Base-by-base conservation (phyloP, 2,329 filamentous ascomycete species). In the Paecilomyces variotii region DNA sequence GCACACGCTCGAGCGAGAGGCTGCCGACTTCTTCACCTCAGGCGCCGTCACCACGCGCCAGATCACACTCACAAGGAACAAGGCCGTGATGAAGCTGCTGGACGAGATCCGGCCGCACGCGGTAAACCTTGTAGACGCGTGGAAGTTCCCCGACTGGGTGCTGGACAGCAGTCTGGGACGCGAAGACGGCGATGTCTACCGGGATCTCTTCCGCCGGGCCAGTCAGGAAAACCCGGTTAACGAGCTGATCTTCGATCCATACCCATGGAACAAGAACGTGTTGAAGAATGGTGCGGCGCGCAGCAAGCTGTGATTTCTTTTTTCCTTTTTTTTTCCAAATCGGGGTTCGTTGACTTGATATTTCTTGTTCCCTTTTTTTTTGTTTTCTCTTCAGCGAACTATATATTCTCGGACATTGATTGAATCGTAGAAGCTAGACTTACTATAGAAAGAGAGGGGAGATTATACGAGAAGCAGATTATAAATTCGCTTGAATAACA, bases 121-220 rank as follows among this genome's bases (percentile, higher is more conserved):
- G 0, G 80, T 91, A 12, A 74, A 83, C 10, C 75, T 91, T 10
- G 88, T 90, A 0, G 88, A 91, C 67, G 78, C 86, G 0, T 91
- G 88, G 89, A 83, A 84, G 60, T 89, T 91, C 74, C 85, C 88
- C 1, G 88, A 91, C 69, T 91, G 87, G 87, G 86, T 89, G 65
- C 80, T 91, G 1, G 88, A 91, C 69, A 87, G 83, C 65, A 85
- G 83, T 59, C 72, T 91, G 45, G 88, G 89, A 1, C 79, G 87
- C 1, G 83, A 82, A 51, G 88, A 91, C 61, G 88, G 89, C 24
- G 86, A 87, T 66, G 88, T 91, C 1, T 91, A 91, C 65, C 86
- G 89, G 70, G 88, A 91, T 65, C 80, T 91, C 78, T 91, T 91
- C 75, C 78, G 85, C 67, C 77, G 88, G 12, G 89, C 88, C 0